phyloP scores from a whole-genome alignment of 2,329 filamentous ascomycete genomes.

The Colletotrichum spinosum region DNA sequence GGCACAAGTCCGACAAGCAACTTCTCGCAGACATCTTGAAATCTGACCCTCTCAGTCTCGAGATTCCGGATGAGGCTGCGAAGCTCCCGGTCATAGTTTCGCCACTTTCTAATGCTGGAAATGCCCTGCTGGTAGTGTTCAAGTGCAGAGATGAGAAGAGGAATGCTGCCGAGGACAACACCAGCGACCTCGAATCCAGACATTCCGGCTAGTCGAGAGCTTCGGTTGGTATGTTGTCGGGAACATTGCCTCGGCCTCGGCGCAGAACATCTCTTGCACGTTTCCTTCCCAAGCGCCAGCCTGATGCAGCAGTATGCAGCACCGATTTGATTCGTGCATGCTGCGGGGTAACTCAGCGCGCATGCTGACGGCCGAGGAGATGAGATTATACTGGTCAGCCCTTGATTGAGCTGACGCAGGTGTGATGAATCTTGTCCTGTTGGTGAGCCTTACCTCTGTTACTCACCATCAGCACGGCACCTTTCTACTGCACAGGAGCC shows the following conservation, averaged over 20 bases:
- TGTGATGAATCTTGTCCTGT: no score
- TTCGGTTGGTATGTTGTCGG: neutral
- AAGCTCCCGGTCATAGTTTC: conserved; percentile 40
- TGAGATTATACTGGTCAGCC: no score
- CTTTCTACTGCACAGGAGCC: no score
- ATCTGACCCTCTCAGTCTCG: conserved; percentile 41
- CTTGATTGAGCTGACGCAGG: no score
- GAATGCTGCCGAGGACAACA: conserved; percentile 40
- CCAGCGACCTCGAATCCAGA: conserved; percentile 41
- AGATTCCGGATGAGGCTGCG: conserved; percentile 40
- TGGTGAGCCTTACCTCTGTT: no score
- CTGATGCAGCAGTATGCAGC: neutral
- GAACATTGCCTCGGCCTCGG: neutral
- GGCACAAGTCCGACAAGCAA: conserved; percentile 43
- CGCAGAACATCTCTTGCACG: no score
- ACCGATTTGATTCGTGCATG: neutral
- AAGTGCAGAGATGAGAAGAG: conserved; percentile 37
- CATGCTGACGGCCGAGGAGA: no score
- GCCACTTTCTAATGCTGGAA: conserved; percentile 33
- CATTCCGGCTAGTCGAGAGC: conserved; percentile 29
- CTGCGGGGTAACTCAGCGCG: neutral
- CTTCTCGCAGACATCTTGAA: conserved; percentile 46
- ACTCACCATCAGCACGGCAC: no score
- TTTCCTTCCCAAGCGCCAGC: neutral
- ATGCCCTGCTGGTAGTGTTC: conserved; percentile 41